These are phyloP conservation scores for Ceratobasidium papillatum DNA, from an alignment of 1,284 basidiomycete genomes.

Conservation along the genomic window DNA sequence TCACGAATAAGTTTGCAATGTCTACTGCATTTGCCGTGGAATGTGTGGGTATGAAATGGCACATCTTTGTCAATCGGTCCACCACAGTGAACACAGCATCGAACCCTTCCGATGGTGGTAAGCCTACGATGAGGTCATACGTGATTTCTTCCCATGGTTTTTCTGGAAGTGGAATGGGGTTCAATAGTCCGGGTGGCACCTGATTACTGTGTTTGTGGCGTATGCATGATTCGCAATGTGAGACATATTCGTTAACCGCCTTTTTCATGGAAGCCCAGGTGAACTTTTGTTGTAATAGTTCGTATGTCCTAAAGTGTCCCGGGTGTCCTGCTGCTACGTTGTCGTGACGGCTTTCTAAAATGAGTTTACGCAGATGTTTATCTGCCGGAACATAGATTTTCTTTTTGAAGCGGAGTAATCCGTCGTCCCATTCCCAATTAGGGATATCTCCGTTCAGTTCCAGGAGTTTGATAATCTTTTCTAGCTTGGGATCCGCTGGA, in stretches of 20 bases:
- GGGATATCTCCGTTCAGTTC: neutral
- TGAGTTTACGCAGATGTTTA: neutral
- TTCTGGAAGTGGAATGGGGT: neutral
- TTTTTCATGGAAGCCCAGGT: neutral
- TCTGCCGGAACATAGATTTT: neutral
- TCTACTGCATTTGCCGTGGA: neutral
- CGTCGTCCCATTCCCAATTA: neutral
- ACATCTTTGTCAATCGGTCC: slow-evolving; percentile 1
- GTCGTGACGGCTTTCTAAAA: slow-evolving; percentile 48
- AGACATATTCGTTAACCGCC: slow-evolving; percentile 14
- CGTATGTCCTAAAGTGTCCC: neutral
- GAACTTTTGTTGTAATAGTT: neutral
- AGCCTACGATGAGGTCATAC: neutral
- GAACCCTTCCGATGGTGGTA: neutral
- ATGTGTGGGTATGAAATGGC: slow-evolving; percentile 43
- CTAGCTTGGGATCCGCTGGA: too few relatives aligned
- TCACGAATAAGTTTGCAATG: neutral
- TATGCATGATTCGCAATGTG: slow-evolving; percentile 30
- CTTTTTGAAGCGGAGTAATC: neutral
- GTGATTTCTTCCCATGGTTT: neutral
- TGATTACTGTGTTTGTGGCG: neutral
- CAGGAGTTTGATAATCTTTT: too few relatives aligned
- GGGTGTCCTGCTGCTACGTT: slow-evolving; percentile 31
- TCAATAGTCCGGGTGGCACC: neutral
- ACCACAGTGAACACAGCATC: neutral